phyloP scores from a whole-genome alignment of 805 yeast species.

The Grigorovia yakushimaensis region DNA sequence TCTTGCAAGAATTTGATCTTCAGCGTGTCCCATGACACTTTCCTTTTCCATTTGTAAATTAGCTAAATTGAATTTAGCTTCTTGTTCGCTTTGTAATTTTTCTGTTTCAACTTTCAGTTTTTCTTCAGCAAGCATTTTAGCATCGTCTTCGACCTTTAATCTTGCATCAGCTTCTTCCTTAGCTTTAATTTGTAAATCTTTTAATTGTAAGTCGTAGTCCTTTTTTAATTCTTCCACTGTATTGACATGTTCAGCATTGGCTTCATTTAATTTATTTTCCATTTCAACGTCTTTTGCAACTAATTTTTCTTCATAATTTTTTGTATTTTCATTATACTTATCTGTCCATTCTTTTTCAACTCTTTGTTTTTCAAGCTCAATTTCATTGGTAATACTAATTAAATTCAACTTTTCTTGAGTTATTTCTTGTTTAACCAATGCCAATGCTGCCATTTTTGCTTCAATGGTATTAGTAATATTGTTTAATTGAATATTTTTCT shows the following conservation, averaged over 20 bases:
- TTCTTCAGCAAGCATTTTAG: neutral
- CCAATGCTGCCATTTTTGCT: constrained; percentile 11
- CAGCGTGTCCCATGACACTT: neutral
- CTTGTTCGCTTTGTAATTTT: constrained; percentile 14
- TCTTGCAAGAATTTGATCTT: neutral
- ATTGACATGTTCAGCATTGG: constrained; percentile 15
- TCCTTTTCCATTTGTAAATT: constrained; percentile 1
- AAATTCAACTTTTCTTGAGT: constrained; percentile 21
- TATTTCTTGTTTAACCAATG: constrained; percentile 23
- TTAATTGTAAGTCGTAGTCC: constrained; percentile 13
- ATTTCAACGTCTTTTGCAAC: constrained; percentile 20
- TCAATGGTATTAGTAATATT: constrained; percentile 19
- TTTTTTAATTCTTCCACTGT: constrained; percentile 14
- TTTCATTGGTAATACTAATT: constrained; percentile 19
- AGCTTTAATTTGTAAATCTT: constrained; percentile 8
- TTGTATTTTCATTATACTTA: constrained; percentile 20
- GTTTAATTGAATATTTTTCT: constrained; percentile 16
- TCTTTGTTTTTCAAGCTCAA: constrained; percentile 20
- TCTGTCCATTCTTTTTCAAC: constrained; percentile 20
- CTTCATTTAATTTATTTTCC: constrained; percentile 12
- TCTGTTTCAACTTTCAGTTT: constrained; percentile 10
- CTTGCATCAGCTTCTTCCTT: constrained; percentile 4
- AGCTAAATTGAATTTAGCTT: constrained; percentile 6
- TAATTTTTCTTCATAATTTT: constrained; percentile 17
- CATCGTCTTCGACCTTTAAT: neutral